These are phyloP conservation scores for Circinella umbellata DNA, from an alignment of 371 early-diverging fungal genomes.

Conservation along the genomic window DNA sequence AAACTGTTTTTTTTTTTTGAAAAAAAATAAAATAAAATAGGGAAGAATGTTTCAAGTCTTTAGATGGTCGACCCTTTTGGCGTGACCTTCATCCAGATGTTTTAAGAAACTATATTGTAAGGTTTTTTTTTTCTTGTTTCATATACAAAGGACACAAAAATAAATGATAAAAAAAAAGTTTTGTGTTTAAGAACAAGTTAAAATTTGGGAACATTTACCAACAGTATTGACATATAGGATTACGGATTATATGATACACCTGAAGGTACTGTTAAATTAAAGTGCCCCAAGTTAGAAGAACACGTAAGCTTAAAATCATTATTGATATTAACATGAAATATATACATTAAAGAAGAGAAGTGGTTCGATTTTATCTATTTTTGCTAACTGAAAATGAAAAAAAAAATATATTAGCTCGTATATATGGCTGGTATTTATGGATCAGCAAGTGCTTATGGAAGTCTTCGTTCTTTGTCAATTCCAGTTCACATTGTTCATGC, in stretches of 20 bases:
- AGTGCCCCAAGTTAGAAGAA: constrained; percentile 46
- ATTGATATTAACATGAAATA: not conserved
- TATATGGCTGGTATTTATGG: constrained; percentile 9
- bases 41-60: constrained; percentile 19
- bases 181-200: too few relatives aligned
- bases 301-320: constrained; percentile 26
- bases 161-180: too few relatives aligned
- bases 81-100: constrained; percentile 19
- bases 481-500: constrained; percentile 23
- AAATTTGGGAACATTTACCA: too few relatives aligned
- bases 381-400: too few relatives aligned
- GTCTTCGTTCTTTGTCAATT: constrained; percentile 12
- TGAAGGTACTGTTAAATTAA: constrained; percentile 43
- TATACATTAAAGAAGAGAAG: not conserved
- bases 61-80: constrained; percentile 19
- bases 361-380: not conserved
- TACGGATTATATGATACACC: constrained; percentile 40
- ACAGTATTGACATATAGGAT: not conserved
- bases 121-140: not conserved
- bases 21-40: constrained; percentile 17
- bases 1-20: too few relatives aligned
- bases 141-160: too few relatives aligned
- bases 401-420: constrained; percentile 3
- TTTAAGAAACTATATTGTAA: constrained; percentile 8
- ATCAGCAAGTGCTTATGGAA: constrained; percentile 10